Evolutionary conservation across 1,284 basidiomycete species (phyloP), one percentile per base, ranked within the genome.

Genomic region (Puccinia horiana): DNA sequence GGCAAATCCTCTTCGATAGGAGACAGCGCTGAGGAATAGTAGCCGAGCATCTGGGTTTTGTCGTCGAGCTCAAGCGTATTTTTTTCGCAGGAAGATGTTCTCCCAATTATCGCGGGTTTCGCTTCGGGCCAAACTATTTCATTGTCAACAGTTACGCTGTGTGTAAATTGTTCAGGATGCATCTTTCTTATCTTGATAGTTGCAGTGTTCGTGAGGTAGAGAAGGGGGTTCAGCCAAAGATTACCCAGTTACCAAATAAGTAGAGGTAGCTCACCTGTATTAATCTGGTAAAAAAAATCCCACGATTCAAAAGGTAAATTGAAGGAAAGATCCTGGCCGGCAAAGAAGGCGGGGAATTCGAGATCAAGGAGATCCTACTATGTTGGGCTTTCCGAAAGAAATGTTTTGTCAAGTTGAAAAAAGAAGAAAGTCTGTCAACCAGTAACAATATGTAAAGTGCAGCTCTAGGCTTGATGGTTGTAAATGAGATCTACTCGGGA

Each of bases 1-100:
- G 69, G 69, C n/a, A 49, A 40, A 11, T 70, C 69, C 42, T 70
- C 69, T 49, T 70, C 69, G n/a, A 70, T 47, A 0, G 69, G 44
- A 6, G 42, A 47, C 42, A 70, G 20, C n/a, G 35, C 3, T 49
- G 69, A 47, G 37, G 69, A 47, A n/a, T 44, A 70, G 42, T 49
- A 47, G n/a, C 42, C 42, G 18, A 47, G 69, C 12, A 49, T 16
- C 69, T n/a, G 42, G 8, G 18, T 49, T 35, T 70, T 49, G 9
- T 47, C 42, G 29, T 70, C 69, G n/a, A n/a, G 23, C 69, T 29
- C 12, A 18, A 26, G n/a, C 35, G 35, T 35, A 35, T 23, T 29
- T 14, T 47, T 70, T 70, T 70, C 37, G 47, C 23, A 26, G 8
- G 23, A 18, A 29, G 37, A 47, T 69, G 37, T 9, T 26, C 5